Evolutionary conservation across 306 rosid species (phyloP), one percentile per base, ranked within the genome.

Genomic region (Quillaja saponaria): DNA sequence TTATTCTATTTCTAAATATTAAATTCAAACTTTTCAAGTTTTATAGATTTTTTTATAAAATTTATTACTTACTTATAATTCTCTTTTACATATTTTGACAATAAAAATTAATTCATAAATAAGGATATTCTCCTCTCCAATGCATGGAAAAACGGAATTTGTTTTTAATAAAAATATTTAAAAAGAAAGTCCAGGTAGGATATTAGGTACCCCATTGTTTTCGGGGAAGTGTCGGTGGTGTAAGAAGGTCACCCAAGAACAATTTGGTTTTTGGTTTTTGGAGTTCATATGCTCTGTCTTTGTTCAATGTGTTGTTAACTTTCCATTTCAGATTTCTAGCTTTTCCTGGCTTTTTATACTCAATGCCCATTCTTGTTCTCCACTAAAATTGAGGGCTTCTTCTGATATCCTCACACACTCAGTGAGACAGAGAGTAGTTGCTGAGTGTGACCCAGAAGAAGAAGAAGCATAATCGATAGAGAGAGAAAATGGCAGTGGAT

Each of bases 401-500:
- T 41, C 67, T 55, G 10, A 18, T 9, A 55, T 67, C 66, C 67
- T 54, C 45, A 5, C 50, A 37, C 44, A 39, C 44, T 39, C 12
- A 21, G 4, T 13, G 34, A 6, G 52, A 47, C 58, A 44, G 44
- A 34, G 66, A 2, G 44, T 1, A 7, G 44, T 8, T 8, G 6
- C 44, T 39, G 68, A 34, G 69, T 15, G 48, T 28, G 40, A 41
- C 68, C 34, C 13, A n/a, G 45, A 28, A 31, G 14, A 4, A 25
- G 49, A 21, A 39, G 71, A 13, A 25, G 45, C 31, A 25, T 25
- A 25, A 52, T 52, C 38, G 48, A 48, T 17, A 38, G 66, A 73
- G 9, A 82, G 28, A 18, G 14, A 12, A n/a, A 51, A 86, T 87
- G 97, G 95, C 96, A 28, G 85, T 85, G 62, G 99, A 94, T 87